Evolutionary conservation across 495 filamentous ascomycete species (phyloP).

Genomic region (Podospora bellae-mahoneyi): DNA sequence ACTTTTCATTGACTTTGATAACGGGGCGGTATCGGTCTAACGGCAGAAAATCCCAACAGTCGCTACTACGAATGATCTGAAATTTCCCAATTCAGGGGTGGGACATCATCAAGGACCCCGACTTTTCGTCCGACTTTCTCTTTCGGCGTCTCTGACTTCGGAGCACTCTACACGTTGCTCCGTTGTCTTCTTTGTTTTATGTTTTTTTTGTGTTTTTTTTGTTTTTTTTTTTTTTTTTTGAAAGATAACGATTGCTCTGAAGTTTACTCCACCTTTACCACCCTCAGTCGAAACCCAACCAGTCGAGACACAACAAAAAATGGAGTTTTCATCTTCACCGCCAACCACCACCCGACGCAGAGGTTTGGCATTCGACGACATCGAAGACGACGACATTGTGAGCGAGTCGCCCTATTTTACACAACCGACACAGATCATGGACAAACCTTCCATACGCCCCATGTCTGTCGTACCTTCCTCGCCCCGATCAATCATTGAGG

Average conservation of each 20-base stretch:
- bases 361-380: slow-evolving; percentile 24
- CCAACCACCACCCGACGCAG: slow-evolving; percentile 13
- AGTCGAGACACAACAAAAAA: slow-evolving; percentile 6
- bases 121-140: not conserved
- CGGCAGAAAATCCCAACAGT: not conserved
- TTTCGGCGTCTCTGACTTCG: not conserved
- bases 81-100: not conserved
- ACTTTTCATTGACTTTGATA: not conserved
- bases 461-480: slow-evolving; percentile 35
- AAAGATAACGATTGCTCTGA: not conserved
- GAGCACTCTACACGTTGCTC: not conserved
- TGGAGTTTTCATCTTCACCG: slow-evolving; percentile 25
- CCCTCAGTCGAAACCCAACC: not conserved
- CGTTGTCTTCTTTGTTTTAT: not conserved
- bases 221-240: not conserved
- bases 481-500: slow-evolving; percentile 62
- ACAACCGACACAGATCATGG: slow-evolving; percentile 68
- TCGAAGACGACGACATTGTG: slow-evolving; percentile 23
- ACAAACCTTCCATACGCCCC: slow-evolving; percentile 18
- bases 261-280: not conserved
- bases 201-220: too few relatives aligned
- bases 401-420: slow-evolving; percentile 44
- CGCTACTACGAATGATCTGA: not conserved
- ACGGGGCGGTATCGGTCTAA: not conserved
- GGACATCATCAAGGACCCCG: not conserved